Evolutionary conservation across 2,329 filamentous ascomycete genomes (phyloP).

Genomic region (Colletotrichum truncatum): DNA sequence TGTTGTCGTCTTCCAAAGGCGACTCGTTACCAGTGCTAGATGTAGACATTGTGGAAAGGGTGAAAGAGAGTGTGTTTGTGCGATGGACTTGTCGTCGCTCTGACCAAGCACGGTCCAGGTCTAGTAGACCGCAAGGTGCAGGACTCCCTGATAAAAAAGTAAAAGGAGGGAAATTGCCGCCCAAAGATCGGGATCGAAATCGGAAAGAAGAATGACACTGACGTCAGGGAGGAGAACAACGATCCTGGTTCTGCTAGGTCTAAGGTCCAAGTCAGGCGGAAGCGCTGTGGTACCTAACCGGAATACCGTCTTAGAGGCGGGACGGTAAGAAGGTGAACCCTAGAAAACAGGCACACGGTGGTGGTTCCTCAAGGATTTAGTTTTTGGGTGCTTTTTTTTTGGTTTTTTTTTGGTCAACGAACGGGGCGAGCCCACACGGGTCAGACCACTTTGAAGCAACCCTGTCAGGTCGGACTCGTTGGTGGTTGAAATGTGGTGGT

Average conservation of each 20-base stretch:
- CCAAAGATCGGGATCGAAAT: constrained; percentile 12
- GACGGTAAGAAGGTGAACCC: constrained; percentile 26
- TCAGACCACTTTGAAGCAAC: constrained; percentile 26
- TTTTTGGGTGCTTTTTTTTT: neutral
- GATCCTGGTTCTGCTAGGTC: constrained; percentile 25
- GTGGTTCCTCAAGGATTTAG: constrained; percentile 18
- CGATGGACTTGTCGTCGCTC: neutral
- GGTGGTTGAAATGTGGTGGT: neutral
- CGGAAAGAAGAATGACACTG: constrained; percentile 19
- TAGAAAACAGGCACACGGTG: constrained; percentile 17
- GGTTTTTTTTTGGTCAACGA: constrained; percentile 8
- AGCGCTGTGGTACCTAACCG: constrained; percentile 22
- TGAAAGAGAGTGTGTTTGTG: constrained; percentile 1
- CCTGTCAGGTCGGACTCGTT: constrained; percentile 9
- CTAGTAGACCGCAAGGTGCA: neutral
- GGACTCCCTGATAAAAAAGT: neutral
- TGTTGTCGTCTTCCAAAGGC: constrained; percentile 11
- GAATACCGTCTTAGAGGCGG: constrained; percentile 25
- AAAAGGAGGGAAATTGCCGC: neutral
- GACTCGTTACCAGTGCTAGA: constrained; percentile 20
- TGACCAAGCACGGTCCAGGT: constrained; percentile 1
- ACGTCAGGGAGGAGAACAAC: constrained; percentile 30
- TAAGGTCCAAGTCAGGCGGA: constrained; percentile 24
- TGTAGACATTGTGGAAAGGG: constrained; percentile 20
- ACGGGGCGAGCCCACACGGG: constrained; percentile 25